Base-by-base conservation (phyloP, 345 rosid species). In the Aquilaria malaccensis region DNA sequence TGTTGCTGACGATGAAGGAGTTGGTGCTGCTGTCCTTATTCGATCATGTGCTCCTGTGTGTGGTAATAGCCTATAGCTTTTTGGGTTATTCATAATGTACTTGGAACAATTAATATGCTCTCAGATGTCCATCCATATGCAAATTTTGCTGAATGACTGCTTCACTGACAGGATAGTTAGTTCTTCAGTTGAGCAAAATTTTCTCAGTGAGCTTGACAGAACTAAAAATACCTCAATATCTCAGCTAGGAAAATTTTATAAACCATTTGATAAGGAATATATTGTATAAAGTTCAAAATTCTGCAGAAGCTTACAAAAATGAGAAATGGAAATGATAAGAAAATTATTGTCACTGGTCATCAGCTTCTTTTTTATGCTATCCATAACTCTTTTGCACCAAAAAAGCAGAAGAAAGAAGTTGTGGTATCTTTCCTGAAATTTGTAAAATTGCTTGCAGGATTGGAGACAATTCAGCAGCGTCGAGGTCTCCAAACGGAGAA, bases 1-100 rank as follows among this genome's bases (percentile, higher is more conserved):
- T 72, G 92, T 94, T 49, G 99, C 97, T 59, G 99, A 94, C 79
- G 81, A 79, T 72, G 83, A 86, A 68, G 91, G 99, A 57, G 73
- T 76, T 66, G 99, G 99, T 61, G 96, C 99, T 5, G 95, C 89
- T 14, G 99, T 86, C 50, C 68, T 90, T 65, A 83, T 94, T 50
- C 86, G 96, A 4, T 72, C 99, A 52, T 90, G 99, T 60, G 81
- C 99, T 73, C 97, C 97, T 11, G 78, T 88, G 48, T 48, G 68
- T 61, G 99, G 99, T 94, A 81, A 73, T 31, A 63, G 62, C 59
- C 30, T 22, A 10, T 58, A 57, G 43, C 4, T 9, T 37, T 37
- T 37, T 37, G 43, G 7, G 43, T 4, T 37, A 37, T 37, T 31
- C 55, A 9, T 47, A 46, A 31, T 43, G 33, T 52, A 43, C 45